A percentile compares a stretch with the other conserved stretches of the same genome.
phyloP scores from a whole-genome alignment of 192 early-diverging fungal genomes.

The Backusella macrospora region DNA sequence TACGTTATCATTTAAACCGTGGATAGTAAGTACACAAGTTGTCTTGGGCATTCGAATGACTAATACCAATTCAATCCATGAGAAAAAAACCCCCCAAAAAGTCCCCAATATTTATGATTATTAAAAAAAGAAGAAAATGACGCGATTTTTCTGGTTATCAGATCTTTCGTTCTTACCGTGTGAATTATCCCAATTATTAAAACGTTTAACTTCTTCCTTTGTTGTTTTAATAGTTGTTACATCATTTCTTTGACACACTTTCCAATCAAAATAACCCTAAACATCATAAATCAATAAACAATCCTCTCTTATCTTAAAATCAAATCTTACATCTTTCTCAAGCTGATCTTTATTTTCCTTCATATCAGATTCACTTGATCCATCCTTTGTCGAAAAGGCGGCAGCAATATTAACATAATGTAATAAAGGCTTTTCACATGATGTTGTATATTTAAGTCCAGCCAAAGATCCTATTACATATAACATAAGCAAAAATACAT shows the following conservation, averaged over 20 bases:
- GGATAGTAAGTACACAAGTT: conserved; percentile 52
- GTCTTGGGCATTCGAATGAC: conserved; percentile 51
- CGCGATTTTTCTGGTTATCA: not conserved
- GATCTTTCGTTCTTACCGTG: conserved; percentile 21
- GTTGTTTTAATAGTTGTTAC: conserved; percentile 10
- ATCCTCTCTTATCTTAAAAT: not conserved
- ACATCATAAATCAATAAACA: not conserved
- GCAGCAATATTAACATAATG: conserved; percentile 39
- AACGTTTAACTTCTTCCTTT: conserved; percentile 26
- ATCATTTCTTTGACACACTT: conserved; percentile 19
- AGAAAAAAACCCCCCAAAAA: not conserved
- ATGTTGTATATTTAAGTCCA: conserved; percentile 39
- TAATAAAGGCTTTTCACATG: conserved; percentile 32
- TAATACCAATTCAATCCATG: conserved; percentile 18
- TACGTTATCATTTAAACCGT: conserved; percentile 57
- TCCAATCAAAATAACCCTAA: conserved; percentile 37
- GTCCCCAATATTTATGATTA: no score
- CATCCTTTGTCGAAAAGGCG: conserved; percentile 31
- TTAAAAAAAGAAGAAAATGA: not conserved
- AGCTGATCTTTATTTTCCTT: conserved; percentile 15
- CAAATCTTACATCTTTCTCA: conserved; percentile 1
- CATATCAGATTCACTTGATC: not conserved
- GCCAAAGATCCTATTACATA: conserved; percentile 30
- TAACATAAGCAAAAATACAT: no score
- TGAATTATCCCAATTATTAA: conserved; percentile 32